Evolutionary conservation across 768 basidiomycete genomes (phyloP), one percentile per base, ranked within the genome.

Genomic region (Termitomyces sp.): DNA sequence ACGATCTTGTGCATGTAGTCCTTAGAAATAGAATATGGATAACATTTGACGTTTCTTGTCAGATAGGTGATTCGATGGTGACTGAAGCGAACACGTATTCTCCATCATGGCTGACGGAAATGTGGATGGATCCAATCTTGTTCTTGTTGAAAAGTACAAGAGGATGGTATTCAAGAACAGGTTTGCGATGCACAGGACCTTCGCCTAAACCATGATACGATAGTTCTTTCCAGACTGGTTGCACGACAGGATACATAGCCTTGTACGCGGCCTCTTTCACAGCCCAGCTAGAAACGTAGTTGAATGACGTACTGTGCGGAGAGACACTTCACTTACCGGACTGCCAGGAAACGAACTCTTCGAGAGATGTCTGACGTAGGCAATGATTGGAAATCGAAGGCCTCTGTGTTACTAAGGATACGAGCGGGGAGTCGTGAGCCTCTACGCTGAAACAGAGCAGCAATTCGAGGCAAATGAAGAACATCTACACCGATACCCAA

Each of bases 261-360:
- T 95, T 95, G 75, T 93, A 95, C 0, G 86, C 85, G 0, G 93
- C 89, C 71, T 95, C 93, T 65, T 95, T 95, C 20, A 89, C 81
- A 34, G 84, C 78, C 90, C 91, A 95, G 16, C 92, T 94, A 64
- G 30, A 20, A 50, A 44, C 16, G 20, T 18, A 4, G 20, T 24
- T 41, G 13, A 33, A 42, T 20, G 20, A 6, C 9, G 39, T 30
- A 41, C n/a, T 54, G 30, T 34, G 51, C 33, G 11, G 33, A 15
- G 54, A 37, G 20, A 52, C 24, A 60, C 13, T n/a, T 50, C 15
- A 49, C 83, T 22, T 68, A 92, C 92, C 92, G 81, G 41, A 93
- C 88, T 34, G 85, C 87, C 20, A 94, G 74, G 67, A 85, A 93
- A 15, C 75, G 79, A 6, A 73, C 72, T 37, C 67, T 67, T 39